Evolutionary conservation across 768 basidiomycete genomes (phyloP).

Genomic region (Panaeolus cyanescens): DNA sequence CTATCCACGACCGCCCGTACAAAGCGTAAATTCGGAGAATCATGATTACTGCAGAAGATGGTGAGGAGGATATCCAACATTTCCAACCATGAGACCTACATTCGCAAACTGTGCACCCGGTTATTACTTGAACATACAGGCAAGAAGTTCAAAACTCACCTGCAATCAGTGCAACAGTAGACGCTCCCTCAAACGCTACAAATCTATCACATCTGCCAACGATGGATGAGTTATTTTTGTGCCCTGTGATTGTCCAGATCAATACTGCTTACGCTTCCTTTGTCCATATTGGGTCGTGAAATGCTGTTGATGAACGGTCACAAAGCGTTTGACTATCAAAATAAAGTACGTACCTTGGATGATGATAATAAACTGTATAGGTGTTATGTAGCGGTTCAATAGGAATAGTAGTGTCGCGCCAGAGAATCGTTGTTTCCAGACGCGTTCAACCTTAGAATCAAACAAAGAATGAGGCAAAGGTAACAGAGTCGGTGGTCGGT

Average conservation of each 20-base stretch:
- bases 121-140: neutral
- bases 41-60: conserved; percentile 25
- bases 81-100: conserved; percentile 8
- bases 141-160: conserved; percentile 6
- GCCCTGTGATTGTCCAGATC: neutral
- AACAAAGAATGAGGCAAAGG: too few species aligned
- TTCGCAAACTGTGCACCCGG: conserved; percentile 19
- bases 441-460: neutral
- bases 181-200: conserved; percentile 23
- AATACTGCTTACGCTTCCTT: conserved; percentile 6
- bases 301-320: conserved; percentile 14
- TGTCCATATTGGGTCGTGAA: conserved; percentile 24
- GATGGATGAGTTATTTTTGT: neutral
- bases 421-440: conserved; percentile 23
- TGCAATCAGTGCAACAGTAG: conserved; percentile 23
- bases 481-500: too few species aligned
- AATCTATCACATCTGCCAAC: conserved; percentile 18
- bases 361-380: conserved; percentile 22
- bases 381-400: conserved; percentile 26
- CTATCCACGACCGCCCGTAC: conserved; percentile 18
- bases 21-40: conserved; percentile 32
- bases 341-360: conserved; percentile 17
- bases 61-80: neutral
- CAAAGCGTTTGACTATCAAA: neutral
- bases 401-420: conserved; percentile 19